phyloP scores from a whole-genome alignment of 202 grass and related monocot genomes.

The Dendrocalamus latiflorus region DNA sequence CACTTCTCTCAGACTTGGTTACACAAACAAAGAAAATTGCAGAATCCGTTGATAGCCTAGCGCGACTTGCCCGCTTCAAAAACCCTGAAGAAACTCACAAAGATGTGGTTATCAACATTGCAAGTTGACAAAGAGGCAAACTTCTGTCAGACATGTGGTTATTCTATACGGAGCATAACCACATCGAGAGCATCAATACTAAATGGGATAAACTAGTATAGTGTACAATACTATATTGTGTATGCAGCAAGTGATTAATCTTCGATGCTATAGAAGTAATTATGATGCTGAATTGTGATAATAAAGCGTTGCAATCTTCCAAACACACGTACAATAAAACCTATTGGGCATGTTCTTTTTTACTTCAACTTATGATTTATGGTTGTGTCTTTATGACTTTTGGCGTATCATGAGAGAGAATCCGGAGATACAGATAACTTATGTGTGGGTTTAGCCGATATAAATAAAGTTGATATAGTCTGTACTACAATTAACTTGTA shows the following conservation, averaged over 20 bases:
- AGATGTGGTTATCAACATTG: constrained; percentile 38
- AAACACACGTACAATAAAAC: not conserved
- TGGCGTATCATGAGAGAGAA: too few relatives aligned
- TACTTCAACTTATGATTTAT: too few relatives aligned
- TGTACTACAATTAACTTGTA: too few relatives aligned
- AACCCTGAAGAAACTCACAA: constrained; percentile 34
- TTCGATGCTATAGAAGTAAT: constrained; percentile 32
- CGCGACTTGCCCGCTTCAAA: constrained; percentile 51
- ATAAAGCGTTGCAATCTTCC: not conserved
- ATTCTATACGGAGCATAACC: constrained; percentile 10
- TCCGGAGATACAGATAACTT: too few relatives aligned
- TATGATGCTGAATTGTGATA: constrained; percentile 30
- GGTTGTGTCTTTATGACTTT: too few relatives aligned
- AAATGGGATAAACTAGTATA: not conserved
- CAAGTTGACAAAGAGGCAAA: constrained; percentile 12
- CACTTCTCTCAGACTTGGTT: constrained; percentile 59
- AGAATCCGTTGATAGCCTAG: constrained; percentile 50
- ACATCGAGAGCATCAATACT: constrained; percentile 12
- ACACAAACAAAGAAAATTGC: constrained; percentile 37
- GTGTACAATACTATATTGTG: constrained; percentile 5
- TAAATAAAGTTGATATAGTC: too few relatives aligned
- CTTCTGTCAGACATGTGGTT: constrained; percentile 5
- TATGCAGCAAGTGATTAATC: constrained; percentile 37
- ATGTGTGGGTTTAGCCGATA: not conserved
- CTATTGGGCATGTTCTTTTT: not conserved